Evolutionary conservation across 371 early-diverging fungal genomes (phyloP).

Genomic region (Haplosporangium sp.): DNA sequence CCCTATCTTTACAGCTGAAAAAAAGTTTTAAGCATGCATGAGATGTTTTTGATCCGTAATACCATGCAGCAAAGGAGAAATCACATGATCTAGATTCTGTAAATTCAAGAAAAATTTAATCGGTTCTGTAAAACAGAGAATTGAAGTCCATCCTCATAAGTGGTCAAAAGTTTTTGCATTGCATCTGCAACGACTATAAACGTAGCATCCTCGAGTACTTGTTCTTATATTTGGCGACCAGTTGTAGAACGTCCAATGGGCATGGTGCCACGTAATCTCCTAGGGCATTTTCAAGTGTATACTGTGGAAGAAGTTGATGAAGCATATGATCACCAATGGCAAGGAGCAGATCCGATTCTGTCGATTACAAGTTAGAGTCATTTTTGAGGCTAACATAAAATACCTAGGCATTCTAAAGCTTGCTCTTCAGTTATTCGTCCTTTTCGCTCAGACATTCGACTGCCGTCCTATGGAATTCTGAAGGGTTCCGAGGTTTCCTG

Average conservation of each 20-base stretch:
- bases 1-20: too few species aligned
- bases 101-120: too few species aligned
- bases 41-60: too few species aligned
- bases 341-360: neutral
- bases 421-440: neutral
- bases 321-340: neutral
- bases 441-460: neutral
- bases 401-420: neutral
- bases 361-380: neutral
- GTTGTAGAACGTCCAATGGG: neutral
- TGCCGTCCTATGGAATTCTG: neutral
- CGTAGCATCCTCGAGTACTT: neutral
- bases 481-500: neutral
- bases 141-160: neutral
- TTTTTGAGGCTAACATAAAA: neutral
- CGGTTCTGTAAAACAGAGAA: slow-evolving; percentile 6
- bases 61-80: too few species aligned
- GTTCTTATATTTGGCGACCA: neutral
- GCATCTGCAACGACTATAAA: neutral
- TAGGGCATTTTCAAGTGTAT: neutral
- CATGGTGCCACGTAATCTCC: neutral
- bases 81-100: too few species aligned
- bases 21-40: too few species aligned
- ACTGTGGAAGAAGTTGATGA: neutral
- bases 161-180: neutral